These are phyloP conservation scores for Tulasnella sp. DNA, from an alignment of 768 basidiomycete species.

Conservation along the genomic window DNA sequence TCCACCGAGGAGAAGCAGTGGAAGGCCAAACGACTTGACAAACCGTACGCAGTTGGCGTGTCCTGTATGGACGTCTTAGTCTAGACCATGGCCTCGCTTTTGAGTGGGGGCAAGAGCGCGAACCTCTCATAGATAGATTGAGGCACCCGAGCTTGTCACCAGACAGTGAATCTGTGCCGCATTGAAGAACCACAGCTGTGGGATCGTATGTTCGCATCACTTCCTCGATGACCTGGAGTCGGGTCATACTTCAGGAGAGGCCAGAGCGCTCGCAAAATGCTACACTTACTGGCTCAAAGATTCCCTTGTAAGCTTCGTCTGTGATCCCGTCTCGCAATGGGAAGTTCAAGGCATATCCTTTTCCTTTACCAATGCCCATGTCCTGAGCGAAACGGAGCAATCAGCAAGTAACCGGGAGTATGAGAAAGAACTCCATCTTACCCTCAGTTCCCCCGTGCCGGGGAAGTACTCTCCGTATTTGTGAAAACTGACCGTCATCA, in stretches of 20 bases:
- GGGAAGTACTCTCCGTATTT: slow-evolving; percentile 99
- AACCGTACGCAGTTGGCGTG: slow-evolving; percentile 98
- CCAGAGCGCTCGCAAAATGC: background rate
- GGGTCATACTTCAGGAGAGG: background rate
- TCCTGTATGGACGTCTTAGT: slow-evolving; percentile 46
- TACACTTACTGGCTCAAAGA: slow-evolving; percentile 80
- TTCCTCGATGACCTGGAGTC: slow-evolving; percentile 72
- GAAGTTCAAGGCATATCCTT: slow-evolving; percentile 91
- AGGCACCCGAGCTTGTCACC: slow-evolving; percentile 95
- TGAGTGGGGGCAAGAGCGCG: slow-evolving; percentile 20
- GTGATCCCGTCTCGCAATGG: slow-evolving; percentile 92
- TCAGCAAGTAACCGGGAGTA: background rate
- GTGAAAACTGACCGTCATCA: slow-evolving; percentile 98
- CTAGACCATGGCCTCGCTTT: background rate
- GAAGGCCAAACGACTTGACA: slow-evolving; percentile 93
- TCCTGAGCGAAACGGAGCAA: slow-evolving; percentile 52
- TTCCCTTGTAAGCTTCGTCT: slow-evolving; percentile 89
- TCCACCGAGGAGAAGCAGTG: slow-evolving; percentile 89
- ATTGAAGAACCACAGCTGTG: slow-evolving; percentile 92
- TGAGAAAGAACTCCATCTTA: slow-evolving; percentile 39
- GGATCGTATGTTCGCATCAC: slow-evolving; percentile 96
- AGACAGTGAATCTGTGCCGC: slow-evolving; percentile 93
- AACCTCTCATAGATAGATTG: slow-evolving; percentile 93
- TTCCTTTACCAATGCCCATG: slow-evolving; percentile 89
- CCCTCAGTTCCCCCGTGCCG: slow-evolving; percentile 94